These are phyloP conservation scores for Podospora pseudoanserina DNA, from an alignment of 495 filamentous ascomycete species.

Conservation along the genomic window DNA sequence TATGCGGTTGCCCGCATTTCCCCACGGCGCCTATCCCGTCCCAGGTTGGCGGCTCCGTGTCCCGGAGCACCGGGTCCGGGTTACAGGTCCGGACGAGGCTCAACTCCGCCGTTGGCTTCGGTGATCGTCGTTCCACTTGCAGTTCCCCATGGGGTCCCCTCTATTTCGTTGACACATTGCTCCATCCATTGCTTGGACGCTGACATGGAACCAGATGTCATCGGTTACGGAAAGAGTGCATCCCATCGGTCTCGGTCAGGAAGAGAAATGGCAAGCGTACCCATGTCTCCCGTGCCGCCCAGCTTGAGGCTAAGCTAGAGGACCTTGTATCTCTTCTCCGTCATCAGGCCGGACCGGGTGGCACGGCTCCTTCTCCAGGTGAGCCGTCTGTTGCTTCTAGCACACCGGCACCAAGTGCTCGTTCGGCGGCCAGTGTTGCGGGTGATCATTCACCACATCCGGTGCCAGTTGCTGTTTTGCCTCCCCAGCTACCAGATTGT, in stretches of 20 bases:
- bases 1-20: neutral
- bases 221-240: slow-evolving; percentile 40
- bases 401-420: neutral
- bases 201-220: slow-evolving; percentile 30
- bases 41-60: slow-evolving; percentile 10
- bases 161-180: neutral
- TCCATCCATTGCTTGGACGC: neutral
- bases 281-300: slow-evolving; percentile 36
- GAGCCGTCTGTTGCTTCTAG: neutral
- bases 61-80: neutral
- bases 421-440: neutral
- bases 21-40: slow-evolving; percentile 19
- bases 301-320: slow-evolving; percentile 46
- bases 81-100: slow-evolving; percentile 6
- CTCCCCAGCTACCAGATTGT: slow-evolving; percentile 1
- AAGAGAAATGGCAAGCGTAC: slow-evolving; percentile 31
- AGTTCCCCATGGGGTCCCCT: neutral
- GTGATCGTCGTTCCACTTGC: neutral
- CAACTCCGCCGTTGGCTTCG: slow-evolving; percentile 9
- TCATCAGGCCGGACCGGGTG: slow-evolving; percentile 27
- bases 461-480: neutral
- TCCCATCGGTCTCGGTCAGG: slow-evolving; percentile 39
- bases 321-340: slow-evolving; percentile 43
- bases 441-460: neutral
- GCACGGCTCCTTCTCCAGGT: slow-evolving; percentile 2